A percentile compares a stretch with the other conserved stretches of the same genome.
Evolutionary conservation across 2,329 filamentous ascomycete species (phyloP).

Genomic region (Colletotrichum orchidophilum): DNA sequence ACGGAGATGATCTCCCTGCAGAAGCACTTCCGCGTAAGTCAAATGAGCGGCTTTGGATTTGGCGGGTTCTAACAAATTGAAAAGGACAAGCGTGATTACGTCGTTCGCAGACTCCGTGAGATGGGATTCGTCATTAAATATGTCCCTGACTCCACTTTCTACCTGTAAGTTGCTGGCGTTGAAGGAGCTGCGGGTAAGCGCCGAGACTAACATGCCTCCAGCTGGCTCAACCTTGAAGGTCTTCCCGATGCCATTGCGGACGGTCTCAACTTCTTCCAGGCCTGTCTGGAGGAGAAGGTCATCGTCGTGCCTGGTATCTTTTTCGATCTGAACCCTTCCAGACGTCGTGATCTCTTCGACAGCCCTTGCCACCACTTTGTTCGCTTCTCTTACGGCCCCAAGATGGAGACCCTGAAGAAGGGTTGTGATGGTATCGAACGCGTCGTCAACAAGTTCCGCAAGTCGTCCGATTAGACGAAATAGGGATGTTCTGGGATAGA

Average conservation of each 20-base stretch:
- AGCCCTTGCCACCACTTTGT: slow-evolving; percentile 94
- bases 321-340: slow-evolving; percentile 93
- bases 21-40: slow-evolving; percentile 76
- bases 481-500: background rate
- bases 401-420: slow-evolving; percentile 79
- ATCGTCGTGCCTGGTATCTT: slow-evolving; percentile 98
- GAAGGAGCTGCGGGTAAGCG: background rate
- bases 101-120: slow-evolving; percentile 78
- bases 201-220: slow-evolving; percentile 32
- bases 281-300: slow-evolving; percentile 91
- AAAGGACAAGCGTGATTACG: slow-evolving; percentile 88
- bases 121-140: slow-evolving; percentile 91
- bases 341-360: slow-evolving; percentile 91
- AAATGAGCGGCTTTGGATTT: background rate
- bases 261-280: slow-evolving; percentile 96
- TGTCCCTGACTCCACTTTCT: slow-evolving; percentile 92
- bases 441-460: slow-evolving; percentile 73
- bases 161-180: slow-evolving; percentile 69
- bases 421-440: slow-evolving; percentile 88
- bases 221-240: slow-evolving; percentile 69
- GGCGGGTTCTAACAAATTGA: slow-evolving; percentile 35
- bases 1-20: slow-evolving; percentile 91
- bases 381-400: slow-evolving; percentile 84
- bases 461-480: slow-evolving; percentile 38
- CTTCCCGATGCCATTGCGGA: slow-evolving; percentile 87